Evolutionary conservation across 805 yeast genomes (phyloP), one percentile per base, ranked within the genome.

Genomic region (Wickerhamiella qilinensis): DNA sequence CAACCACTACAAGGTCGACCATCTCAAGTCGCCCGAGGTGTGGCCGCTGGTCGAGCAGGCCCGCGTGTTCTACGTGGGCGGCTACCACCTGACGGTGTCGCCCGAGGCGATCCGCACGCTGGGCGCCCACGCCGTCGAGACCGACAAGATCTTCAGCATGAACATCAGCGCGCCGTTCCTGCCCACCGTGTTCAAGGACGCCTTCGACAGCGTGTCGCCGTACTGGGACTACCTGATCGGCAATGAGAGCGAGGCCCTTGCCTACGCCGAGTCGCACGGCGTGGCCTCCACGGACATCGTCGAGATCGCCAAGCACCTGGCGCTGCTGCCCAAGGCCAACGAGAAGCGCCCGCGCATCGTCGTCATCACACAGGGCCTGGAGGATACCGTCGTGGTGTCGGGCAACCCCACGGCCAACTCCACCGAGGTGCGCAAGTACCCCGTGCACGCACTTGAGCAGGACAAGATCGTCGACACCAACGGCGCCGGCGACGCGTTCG

Each of bases 401-500:
- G 71, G 74, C 55, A 68, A 72, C 48, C 11, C 25, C 21, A 58
- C 59, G 15, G 40, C 46, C 34, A 54, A 62, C 32, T 51, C 67
- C 29, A 72, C 70, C 40, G 58, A 68, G 30, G 67, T 63, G 49
- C 61, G 67, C 45, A 67, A 65, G 54, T 76, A 59, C 67, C 68
- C 78, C 37, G 94, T 91, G 40, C 79, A 73, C 50, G 71, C 77
- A 42, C 72, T 91, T 54, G 79, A 71, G 31, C 51, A 72, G 33
- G 62, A 69, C 34, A 68, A 77, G 61, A 70, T 91, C 43, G 76
- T 70, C 42, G 99, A 91, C 67, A 83, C 97, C 55, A 91, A 88
- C 66, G 98, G 98, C 67, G 97, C 97, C 35, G 97, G 97, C 62
- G 96, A 88, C 58, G 95, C 96, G 12, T 88, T 88, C 57, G 97